A percentile compares a stretch with the other conserved stretches of the same genome.
Evolutionary conservation across 2,329 filamentous ascomycete genomes (phyloP).

Genomic region (Penicillium oxalicum): DNA sequence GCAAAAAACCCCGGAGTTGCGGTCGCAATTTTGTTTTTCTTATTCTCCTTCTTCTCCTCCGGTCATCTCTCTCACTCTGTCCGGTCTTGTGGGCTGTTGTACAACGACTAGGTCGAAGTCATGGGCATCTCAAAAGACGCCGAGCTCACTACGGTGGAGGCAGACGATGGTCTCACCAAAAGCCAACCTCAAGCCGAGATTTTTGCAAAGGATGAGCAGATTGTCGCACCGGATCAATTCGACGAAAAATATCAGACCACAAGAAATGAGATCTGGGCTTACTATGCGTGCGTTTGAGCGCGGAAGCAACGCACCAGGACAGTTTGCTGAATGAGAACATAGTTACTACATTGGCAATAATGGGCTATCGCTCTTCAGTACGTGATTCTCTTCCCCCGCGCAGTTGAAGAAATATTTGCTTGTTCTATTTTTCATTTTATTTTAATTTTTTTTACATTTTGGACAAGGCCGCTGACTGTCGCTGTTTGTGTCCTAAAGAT

Average conservation of each 20-base stretch:
- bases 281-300: constrained; percentile 42
- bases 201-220: constrained; percentile 27
- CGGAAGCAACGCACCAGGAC: constrained; percentile 16
- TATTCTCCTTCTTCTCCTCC: not conserved
- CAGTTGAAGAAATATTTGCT: too few relatives aligned
- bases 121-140: constrained; percentile 15
- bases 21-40: not conserved
- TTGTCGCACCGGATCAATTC: constrained; percentile 50
- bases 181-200: constrained; percentile 1
- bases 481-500: constrained; percentile 26
- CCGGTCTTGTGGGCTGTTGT: not conserved
- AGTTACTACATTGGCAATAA: constrained; percentile 63
- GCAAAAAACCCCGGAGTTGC: not conserved
- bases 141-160: constrained; percentile 11
- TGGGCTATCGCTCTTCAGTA: constrained; percentile 55
- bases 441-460: not conserved
- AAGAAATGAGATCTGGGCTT: constrained; percentile 52
- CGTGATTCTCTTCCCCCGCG: not conserved
- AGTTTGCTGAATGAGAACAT: constrained; percentile 22
- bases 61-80: too few relatives aligned
- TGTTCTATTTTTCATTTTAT: not conserved
- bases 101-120: not conserved
- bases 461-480: not conserved
- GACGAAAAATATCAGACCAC: constrained; percentile 49
- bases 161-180: constrained; percentile 6